These are phyloP conservation scores for Dactylonectria estremocensis DNA, from an alignment of 2,329 filamentous ascomycete species.

Conservation along the genomic window DNA sequence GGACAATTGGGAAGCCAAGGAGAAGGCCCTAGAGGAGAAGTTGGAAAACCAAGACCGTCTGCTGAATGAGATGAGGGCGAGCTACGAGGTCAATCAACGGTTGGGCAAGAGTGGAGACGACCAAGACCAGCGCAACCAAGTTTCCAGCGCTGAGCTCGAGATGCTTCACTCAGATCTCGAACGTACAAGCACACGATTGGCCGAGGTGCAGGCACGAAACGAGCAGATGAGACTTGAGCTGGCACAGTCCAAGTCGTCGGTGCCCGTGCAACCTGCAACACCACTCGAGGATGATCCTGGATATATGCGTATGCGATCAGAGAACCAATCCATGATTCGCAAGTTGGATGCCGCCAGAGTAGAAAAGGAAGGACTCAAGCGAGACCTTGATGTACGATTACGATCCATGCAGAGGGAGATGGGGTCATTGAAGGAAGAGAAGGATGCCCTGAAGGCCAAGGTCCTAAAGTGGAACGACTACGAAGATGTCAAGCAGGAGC, in stretches of 20 bases:
- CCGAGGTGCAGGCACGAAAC: constrained; percentile 93
- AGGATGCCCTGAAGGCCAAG: constrained; percentile 84
- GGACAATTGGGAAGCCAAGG: constrained; percentile 96
- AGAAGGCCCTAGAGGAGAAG: constrained; percentile 92
- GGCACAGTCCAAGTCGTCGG: constrained; percentile 84
- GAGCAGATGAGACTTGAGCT: constrained; percentile 93
- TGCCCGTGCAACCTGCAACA: constrained; percentile 72
- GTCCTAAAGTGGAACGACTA: constrained; percentile 94
- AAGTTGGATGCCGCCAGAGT: constrained; percentile 88
- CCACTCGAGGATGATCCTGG: constrained; percentile 89
- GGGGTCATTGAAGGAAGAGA: constrained; percentile 81
- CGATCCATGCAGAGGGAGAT: constrained; percentile 86
- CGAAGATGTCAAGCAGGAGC: constrained; percentile 94
- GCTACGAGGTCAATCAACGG: constrained; percentile 95
- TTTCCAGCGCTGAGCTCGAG: constrained; percentile 91
- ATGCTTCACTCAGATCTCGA: constrained; percentile 94
- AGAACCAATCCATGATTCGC: constrained; percentile 92
- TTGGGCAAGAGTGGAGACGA: constrained; percentile 81
- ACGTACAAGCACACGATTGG: constrained; percentile 86
- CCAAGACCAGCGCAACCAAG: constrained; percentile 72
- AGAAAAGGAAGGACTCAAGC: constrained; percentile 86
- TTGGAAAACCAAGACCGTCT: constrained; percentile 93
- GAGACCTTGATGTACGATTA: constrained; percentile 81
- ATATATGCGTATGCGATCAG: constrained; percentile 89
- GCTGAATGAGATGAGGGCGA: constrained; percentile 95